Evolutionary conservation across 805 yeast genomes (phyloP), one percentile per base, ranked within the genome.

Genomic region (Helenozyma rhizophorensis): DNA sequence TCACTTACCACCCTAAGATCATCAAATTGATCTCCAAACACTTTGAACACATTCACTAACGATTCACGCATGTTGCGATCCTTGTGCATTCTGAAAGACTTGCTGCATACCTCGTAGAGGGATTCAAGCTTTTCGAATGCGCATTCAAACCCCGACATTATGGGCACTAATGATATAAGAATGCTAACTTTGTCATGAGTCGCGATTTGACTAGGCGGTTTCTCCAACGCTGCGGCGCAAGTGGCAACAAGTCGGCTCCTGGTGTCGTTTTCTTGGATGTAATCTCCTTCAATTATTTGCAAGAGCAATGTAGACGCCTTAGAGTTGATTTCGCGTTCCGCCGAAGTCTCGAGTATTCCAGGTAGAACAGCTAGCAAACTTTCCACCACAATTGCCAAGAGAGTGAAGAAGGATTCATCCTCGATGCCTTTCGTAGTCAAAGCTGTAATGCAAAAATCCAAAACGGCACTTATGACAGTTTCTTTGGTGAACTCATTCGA

Each of bases 1-100:
- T 50, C 47, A 1, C 81, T 74, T 17, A 80, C 75, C 13, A 37
- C 39, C 6, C 58, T 52, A 12, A 58, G 47, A 2, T 64, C 67
- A 1, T 51, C 46, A 34, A 74, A 74, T 33, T 70, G 72, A 2
- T 49, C 51, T 13, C 88, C 86, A 32, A 90, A 65, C 14, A 74
- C 72, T 2, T 48, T 46, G 42, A 85, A 80, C 2, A 87, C 72
- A 2, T 59, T 55, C n/a, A 80, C 75, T 23, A 90, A 64, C 3
- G 74, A 70, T 9, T 58, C 59, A 36, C 97, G 72, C 37, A 83
- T 66, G n/a, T 72, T 69, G 23, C 74, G 67, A 32, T 83, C 89
- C 10, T 68, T 56, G 42, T 75, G 78, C 11, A 63, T 50, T 42
- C 74, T 70, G 56, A 84, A 77, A n/a, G 82, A 62, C 36, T 71